Conservation (phyloP, 2,329 filamentous ascomycete species). For the Thelonectria olida region DNA sequence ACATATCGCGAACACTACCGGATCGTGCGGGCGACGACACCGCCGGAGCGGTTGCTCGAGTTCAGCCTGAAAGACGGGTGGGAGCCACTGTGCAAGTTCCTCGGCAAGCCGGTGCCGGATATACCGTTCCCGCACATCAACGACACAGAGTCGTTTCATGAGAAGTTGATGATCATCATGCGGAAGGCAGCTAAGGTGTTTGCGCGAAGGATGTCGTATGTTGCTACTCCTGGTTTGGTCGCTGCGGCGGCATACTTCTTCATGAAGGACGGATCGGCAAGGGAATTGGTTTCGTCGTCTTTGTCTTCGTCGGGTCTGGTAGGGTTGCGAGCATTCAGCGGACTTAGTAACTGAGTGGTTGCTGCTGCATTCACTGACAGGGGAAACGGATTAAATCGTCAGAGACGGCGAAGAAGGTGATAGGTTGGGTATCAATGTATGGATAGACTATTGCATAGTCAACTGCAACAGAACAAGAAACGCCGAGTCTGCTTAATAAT, state of each 20-base stretch:
- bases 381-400: not conserved
- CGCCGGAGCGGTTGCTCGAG: constrained; percentile 17
- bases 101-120: constrained; percentile 15
- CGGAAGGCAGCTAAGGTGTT: constrained; percentile 6
- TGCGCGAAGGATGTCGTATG: constrained; percentile 3
- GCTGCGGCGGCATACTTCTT: constrained; percentile 4
- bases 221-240: constrained; percentile 5
- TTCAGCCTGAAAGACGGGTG: constrained; percentile 21
- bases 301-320: not conserved
- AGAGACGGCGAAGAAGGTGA: not conserved
- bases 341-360: not conserved
- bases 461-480: not conserved
- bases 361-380: not conserved
- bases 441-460: not conserved
- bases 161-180: constrained; percentile 21
- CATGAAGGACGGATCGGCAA: not conserved
- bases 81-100: constrained; percentile 25
- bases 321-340: not conserved
- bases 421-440: constrained; percentile 9
- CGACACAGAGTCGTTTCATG: constrained; percentile 15
- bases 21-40: constrained; percentile 1
- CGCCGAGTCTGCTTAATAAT: constrained; percentile 36
- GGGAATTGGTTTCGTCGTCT: not conserved
- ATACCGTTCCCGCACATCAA: constrained; percentile 11
- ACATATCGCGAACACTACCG: constrained; percentile 17